Evolutionary conservation across 2,329 filamentous ascomycete species (phyloP).

Genomic region (Cryphonectria parasitica): DNA sequence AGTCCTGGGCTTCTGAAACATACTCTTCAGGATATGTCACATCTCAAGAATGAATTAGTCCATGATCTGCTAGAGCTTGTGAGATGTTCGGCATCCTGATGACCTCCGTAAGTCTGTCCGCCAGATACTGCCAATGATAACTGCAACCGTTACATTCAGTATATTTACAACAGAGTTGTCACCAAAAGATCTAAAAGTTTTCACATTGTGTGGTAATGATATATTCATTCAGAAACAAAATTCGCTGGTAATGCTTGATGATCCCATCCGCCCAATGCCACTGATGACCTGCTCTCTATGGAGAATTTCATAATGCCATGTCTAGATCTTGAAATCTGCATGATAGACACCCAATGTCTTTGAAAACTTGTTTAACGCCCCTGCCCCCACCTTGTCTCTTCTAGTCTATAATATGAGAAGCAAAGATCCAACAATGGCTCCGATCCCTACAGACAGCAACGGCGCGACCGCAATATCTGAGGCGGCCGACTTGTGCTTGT

Average conservation of each 20-base stretch:
- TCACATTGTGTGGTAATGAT: background rate
- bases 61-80: too few relatives aligned
- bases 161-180: too few relatives aligned
- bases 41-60: too few relatives aligned
- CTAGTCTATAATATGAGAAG: conserved; percentile 1
- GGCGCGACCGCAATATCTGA: background rate
- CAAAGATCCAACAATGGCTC: background rate
- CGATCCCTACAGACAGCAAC: conserved; percentile 1
- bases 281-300: background rate
- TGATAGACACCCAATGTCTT: too few relatives aligned
- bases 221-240: background rate
- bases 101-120: too few relatives aligned
- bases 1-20: too few relatives aligned
- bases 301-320: background rate
- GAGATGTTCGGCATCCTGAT: too few relatives aligned
- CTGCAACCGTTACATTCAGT: too few relatives aligned
- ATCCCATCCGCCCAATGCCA: background rate
- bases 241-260: conserved; percentile 1
- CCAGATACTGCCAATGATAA: too few relatives aligned
- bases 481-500: conserved; percentile 7
- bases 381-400: too few relatives aligned
- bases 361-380: background rate
- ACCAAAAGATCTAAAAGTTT: background rate
- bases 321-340: background rate
- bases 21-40: too few relatives aligned